Conservation (phyloP, 768 basidiomycete genomes). For the Hemileccinum impolitum region DNA sequence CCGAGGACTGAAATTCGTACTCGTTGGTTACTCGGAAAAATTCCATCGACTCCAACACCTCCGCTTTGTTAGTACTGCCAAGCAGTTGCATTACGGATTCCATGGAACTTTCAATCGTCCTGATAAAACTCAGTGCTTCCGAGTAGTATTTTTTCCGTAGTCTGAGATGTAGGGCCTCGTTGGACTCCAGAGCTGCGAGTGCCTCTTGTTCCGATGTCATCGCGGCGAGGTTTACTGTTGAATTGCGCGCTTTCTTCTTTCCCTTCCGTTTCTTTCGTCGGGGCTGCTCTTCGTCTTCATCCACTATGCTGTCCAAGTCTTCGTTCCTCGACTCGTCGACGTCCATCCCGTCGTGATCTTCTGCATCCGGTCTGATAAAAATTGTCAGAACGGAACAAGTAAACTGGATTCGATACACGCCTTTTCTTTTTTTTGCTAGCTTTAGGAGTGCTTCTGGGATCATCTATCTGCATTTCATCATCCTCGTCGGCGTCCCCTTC, state of each 20-base stretch:
- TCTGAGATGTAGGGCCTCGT: conserved; percentile 61
- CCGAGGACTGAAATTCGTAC: conserved; percentile 76
- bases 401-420: conserved; percentile 5
- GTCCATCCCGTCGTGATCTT: conserved; percentile 53
- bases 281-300: conserved; percentile 38
- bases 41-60: conserved; percentile 82
- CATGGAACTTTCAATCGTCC: conserved; percentile 62
- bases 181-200: conserved; percentile 62
- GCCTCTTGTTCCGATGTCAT: conserved; percentile 70
- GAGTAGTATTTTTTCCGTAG: conserved; percentile 83
- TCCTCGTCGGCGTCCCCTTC: conserved; percentile 32
- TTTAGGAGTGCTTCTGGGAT: conserved; percentile 20
- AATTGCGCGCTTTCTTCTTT: conserved; percentile 56
- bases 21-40: conserved; percentile 83
- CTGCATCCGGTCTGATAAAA: conserved; percentile 15
- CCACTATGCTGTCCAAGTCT: conserved; percentile 36
- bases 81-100: conserved; percentile 72
- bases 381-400: conserved; percentile 9
- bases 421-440: conserved; percentile 33
- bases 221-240: conserved; percentile 66
- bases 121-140: conserved; percentile 84
- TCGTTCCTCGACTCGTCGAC: conserved; percentile 44
- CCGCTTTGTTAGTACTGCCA: conserved; percentile 81
- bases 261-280: conserved; percentile 40
- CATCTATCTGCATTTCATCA: conserved; percentile 31